phyloP scores from a whole-genome alignment of 192 early-diverging fungal genomes.

The Umbelopsis sp. region DNA sequence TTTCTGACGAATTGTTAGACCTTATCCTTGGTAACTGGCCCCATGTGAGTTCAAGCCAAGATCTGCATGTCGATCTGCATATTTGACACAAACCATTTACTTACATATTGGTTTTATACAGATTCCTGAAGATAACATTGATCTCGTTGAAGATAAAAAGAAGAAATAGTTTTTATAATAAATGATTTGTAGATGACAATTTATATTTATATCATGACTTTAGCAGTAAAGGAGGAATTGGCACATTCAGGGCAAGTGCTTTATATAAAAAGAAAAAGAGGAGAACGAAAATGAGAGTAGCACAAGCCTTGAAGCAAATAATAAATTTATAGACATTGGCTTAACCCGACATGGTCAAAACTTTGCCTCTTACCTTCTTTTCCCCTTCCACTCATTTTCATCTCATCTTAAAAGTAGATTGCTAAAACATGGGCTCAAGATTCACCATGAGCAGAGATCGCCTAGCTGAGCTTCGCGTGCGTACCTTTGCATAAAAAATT shows the following conservation, averaged over 20 bases:
- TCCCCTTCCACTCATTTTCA: slow-evolving; percentile 26
- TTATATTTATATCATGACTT: no score
- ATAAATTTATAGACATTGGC: background rate
- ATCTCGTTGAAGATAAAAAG: slow-evolving; percentile 77
- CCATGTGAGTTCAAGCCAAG: slow-evolving; percentile 47
- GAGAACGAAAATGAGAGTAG: slow-evolving; percentile 15
- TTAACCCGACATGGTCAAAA: slow-evolving; percentile 9
- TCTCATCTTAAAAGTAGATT: background rate
- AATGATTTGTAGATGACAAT: background rate
- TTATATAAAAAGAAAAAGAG: background rate
- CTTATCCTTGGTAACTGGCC: slow-evolving; percentile 80
- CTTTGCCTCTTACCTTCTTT: slow-evolving; percentile 3
- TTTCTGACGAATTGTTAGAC: slow-evolving; percentile 86
- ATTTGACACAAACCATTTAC: slow-evolving; percentile 6
- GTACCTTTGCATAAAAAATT: background rate
- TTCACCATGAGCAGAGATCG: slow-evolving; percentile 46
- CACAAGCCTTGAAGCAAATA: background rate
- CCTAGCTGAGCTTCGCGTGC: slow-evolving; percentile 39
- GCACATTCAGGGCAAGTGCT: no score
- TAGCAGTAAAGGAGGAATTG: no score
- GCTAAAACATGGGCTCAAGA: slow-evolving; percentile 30
- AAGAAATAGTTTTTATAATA: slow-evolving; percentile 54
- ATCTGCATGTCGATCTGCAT: slow-evolving; percentile 2
- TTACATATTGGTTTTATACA: slow-evolving; percentile 19
- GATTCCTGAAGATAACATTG: slow-evolving; percentile 79